A percentile compares a stretch with the other conserved stretches of the same genome.
Evolutionary conservation across 306 rosid species (phyloP).

Genomic region (Glycine soja): DNA sequence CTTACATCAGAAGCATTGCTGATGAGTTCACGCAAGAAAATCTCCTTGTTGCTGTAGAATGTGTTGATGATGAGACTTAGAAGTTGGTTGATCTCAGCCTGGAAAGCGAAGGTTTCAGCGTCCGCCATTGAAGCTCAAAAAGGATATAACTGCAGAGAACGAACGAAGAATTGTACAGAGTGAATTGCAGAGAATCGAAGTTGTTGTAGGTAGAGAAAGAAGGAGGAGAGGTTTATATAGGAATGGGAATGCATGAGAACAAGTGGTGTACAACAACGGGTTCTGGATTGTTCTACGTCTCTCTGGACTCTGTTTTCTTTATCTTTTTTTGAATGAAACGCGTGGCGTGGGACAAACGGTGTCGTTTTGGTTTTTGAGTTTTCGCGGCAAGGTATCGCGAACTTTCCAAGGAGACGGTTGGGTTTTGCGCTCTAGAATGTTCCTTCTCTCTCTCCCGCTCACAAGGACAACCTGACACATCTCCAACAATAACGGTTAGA

Average conservation of each 20-base stretch:
- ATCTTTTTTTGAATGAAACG: not conserved
- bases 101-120: conserved; percentile 75
- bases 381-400: conserved; percentile 23
- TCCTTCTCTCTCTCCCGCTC: not conserved
- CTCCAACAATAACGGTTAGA: too few relatives aligned
- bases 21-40: conserved; percentile 72
- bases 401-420: not conserved
- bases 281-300: conserved; percentile 62
- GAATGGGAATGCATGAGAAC: too few relatives aligned
- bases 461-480: too few relatives aligned
- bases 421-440: not conserved
- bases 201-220: fast-evolving
- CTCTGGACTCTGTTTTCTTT: conserved; percentile 36
- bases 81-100: conserved; percentile 77
- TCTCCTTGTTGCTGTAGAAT: conserved; percentile 78
- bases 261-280: not conserved
- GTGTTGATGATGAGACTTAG: conserved; percentile 77
- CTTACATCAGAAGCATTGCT: conserved; percentile 73
- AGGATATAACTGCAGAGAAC: not conserved
- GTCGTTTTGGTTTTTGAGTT: conserved; percentile 14
- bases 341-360: not conserved
- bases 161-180: not conserved
- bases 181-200: too few relatives aligned
- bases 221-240: conserved; percentile 27
- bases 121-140: conserved; percentile 51